phyloP scores from a whole-genome alignment of 2,329 filamentous ascomycete genomes.

The Botryotinia convoluta region DNA sequence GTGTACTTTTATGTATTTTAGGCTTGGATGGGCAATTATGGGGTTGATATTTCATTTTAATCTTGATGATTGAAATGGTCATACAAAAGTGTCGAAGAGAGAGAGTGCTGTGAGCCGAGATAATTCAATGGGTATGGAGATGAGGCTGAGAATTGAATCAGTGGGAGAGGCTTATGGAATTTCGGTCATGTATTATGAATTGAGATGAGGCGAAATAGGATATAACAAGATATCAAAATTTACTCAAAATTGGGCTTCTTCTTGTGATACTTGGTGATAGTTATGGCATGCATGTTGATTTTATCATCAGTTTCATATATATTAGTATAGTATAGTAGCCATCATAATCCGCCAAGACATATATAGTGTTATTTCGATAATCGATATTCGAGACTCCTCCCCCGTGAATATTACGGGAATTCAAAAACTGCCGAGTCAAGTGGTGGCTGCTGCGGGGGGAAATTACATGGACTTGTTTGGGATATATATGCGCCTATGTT shows the following conservation, averaged over 20 bases:
- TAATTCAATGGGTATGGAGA: neutral
- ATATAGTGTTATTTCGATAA: neutral
- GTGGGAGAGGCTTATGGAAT: neutral
- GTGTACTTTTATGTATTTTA: slow-evolving; percentile 10
- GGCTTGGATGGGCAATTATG: neutral
- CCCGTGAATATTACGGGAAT: neutral
- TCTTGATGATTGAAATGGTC: neutral
- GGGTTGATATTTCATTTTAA: neutral
- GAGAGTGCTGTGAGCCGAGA: neutral
- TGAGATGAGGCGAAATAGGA: neutral
- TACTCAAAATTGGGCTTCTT: neutral
- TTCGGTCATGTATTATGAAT: neutral
- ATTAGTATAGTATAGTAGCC: neutral
- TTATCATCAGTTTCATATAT: neutral
- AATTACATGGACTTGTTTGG: neutral
- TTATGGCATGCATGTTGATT: neutral
- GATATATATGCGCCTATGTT: neutral
- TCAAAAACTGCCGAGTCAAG: neutral
- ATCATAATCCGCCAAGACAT: neutral
- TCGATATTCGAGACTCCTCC: neutral
- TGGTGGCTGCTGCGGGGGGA: neutral
- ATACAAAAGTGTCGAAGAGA: neutral
- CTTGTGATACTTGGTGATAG: neutral
- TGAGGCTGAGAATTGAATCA: neutral
- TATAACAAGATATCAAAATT: neutral